Conservation (phyloP, 129 eudicot genomes). For the Scalesia atractyloides region DNA sequence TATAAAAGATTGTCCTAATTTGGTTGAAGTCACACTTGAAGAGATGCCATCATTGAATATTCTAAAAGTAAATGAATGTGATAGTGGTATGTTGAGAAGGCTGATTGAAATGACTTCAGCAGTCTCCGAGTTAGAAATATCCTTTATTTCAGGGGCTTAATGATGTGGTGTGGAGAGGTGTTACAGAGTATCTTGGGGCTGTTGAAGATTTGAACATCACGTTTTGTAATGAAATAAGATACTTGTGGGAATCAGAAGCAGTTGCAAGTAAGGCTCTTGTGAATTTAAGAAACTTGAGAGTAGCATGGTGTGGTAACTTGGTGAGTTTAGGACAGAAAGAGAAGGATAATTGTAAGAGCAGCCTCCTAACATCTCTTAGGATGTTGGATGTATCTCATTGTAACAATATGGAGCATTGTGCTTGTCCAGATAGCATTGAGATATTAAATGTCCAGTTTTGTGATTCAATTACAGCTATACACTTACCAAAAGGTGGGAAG, state of each 20-base stretch:
- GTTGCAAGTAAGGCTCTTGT: conserved; percentile 15
- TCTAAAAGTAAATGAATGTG: too few species aligned
- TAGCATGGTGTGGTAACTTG: not conserved
- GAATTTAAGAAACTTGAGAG: not conserved
- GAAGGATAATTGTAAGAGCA: not conserved
- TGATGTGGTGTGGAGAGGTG: conserved; percentile 17
- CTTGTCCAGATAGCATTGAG: conserved; percentile 7
- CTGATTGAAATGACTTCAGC: conserved; percentile 1
- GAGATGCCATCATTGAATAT: not conserved
- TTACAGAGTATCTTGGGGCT: not conserved
- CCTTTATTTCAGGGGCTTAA: conserved; percentile 10
- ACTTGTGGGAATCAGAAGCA: conserved; percentile 18
- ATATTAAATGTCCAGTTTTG: not conserved
- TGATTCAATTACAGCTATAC: not conserved
- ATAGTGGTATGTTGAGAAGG: conserved; percentile 2
- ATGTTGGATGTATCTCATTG: not conserved
- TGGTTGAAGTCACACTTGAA: conserved; percentile 5
- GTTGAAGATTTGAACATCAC: not conserved
- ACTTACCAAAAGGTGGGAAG: not conserved
- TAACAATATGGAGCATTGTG: not conserved
- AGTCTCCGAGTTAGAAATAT: not conserved
- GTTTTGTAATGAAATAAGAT: conserved; percentile 10
- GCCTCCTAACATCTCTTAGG: conserved; percentile 6
- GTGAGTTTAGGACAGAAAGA: conserved; percentile 11
- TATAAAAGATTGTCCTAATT: not conserved